These are phyloP conservation scores for Phytomonas sp. DNA, from an alignment of 208 protist species.

Conservation along the genomic window DNA sequence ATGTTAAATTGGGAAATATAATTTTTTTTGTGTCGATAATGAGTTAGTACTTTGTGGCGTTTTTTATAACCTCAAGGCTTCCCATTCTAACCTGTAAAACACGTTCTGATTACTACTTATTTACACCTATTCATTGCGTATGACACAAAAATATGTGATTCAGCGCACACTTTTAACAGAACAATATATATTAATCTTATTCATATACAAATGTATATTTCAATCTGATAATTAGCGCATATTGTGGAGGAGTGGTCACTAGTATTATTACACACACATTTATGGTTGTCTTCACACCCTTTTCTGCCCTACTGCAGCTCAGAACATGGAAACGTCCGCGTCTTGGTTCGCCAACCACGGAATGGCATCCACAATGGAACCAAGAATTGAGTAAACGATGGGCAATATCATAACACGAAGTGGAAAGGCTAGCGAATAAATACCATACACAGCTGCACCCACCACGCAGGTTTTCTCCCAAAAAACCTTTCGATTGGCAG, in stretches of 20 bases:
- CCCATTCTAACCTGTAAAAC: neutral
- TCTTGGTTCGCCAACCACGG: conserved; percentile 64
- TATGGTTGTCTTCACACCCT: neutral
- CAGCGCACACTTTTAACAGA: neutral
- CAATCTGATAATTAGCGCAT: neutral
- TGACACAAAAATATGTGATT: neutral
- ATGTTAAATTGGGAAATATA: neutral
- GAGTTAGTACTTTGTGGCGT: neutral
- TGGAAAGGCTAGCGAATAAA: conserved; percentile 75
- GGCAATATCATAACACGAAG: conserved; percentile 68
- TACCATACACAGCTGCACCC: conserved; percentile 39
- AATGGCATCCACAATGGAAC: conserved; percentile 45
- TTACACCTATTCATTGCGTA: neutral
- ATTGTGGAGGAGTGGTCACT: neutral
- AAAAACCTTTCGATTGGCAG: conserved; percentile 35
- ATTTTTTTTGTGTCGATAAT: neutral
- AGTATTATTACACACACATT: neutral
- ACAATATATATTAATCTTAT: neutral
- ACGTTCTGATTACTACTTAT: neutral
- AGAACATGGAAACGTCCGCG: conserved; percentile 14
- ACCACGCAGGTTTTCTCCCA: conserved; percentile 66
- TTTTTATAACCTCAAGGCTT: neutral
- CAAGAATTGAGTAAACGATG: conserved; percentile 55
- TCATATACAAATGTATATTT: neutral
- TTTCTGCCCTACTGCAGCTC: neutral